Conservation (phyloP, 225 moss, liverwort and hornwort genomes). For the Neckera pumila region DNA sequence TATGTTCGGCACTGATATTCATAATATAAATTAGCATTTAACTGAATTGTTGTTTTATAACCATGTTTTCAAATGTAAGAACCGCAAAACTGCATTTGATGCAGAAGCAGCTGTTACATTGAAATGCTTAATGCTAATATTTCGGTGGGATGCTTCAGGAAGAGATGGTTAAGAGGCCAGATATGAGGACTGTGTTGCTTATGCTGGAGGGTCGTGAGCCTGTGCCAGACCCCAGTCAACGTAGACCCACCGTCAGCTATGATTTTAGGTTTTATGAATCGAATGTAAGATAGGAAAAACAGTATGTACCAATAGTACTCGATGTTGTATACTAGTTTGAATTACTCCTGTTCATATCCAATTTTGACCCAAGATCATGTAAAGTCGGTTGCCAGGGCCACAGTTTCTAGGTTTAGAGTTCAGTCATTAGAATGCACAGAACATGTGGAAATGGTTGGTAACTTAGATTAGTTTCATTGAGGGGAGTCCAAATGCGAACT, state of each 20-base stretch:
- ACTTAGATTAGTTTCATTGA: too few relatives aligned
- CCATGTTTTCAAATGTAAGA: not conserved
- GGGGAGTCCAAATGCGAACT: not conserved
- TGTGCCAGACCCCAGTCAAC: not conserved
- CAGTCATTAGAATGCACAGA: not conserved
- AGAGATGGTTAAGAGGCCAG: conserved; percentile 11
- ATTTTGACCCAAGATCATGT: not conserved
- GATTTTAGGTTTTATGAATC: not conserved
- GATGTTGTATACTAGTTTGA: not conserved
- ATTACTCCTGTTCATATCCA: not conserved
- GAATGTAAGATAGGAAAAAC: not conserved
- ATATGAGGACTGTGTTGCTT: conserved; percentile 13
- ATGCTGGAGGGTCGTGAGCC: conserved; percentile 13
- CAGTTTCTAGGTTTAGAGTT: not conserved
- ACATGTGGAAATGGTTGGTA: not conserved
- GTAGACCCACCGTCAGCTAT: not conserved
- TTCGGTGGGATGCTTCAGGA: not conserved
- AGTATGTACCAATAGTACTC: not conserved
- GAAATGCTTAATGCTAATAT: not conserved
- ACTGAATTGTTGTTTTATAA: too few relatives aligned
- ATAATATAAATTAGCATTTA: not conserved
- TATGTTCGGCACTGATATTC: not conserved
- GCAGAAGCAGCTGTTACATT: too few relatives aligned
- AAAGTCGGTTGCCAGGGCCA: not conserved
- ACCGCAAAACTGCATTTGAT: not conserved